Conservation (phyloP, 768 basidiomycete species). For the Collybia nuda region DNA sequence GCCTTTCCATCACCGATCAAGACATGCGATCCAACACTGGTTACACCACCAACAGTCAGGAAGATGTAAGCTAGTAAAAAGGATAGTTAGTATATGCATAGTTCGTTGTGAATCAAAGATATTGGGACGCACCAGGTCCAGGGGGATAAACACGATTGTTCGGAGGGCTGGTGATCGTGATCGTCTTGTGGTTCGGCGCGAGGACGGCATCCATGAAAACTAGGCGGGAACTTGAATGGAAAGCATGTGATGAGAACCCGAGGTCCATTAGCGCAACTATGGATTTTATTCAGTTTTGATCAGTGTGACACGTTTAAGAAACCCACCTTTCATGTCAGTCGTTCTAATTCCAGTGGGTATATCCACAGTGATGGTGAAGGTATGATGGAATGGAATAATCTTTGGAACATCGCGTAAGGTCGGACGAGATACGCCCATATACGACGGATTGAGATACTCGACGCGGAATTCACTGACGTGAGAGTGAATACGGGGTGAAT, state of each 20-base stretch:
- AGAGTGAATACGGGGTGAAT: no score
- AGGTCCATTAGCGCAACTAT: slow-evolving; percentile 39
- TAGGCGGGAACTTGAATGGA: slow-evolving; percentile 37
- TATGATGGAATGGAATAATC: slow-evolving; percentile 33
- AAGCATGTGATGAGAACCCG: slow-evolving; percentile 29
- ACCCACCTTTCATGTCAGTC: slow-evolving; percentile 22
- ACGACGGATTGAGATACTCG: slow-evolving; percentile 42
- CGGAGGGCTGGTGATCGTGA: slow-evolving; percentile 33
- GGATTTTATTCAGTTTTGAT: background rate
- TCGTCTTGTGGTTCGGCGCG: slow-evolving; percentile 25
- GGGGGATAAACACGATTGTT: slow-evolving; percentile 39
- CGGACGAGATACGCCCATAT: slow-evolving; percentile 35
- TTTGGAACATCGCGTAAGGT: slow-evolving; percentile 30
- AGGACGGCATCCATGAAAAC: slow-evolving; percentile 34
- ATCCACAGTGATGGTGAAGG: slow-evolving; percentile 30
- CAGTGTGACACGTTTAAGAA: background rate
- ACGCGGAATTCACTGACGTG: slow-evolving; percentile 39
- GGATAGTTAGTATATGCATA: slow-evolving; percentile 9
- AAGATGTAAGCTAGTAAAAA: slow-evolving; percentile 21
- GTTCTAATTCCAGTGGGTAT: slow-evolving; percentile 24
- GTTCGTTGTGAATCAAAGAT: background rate
- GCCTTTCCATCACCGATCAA: slow-evolving; percentile 36
- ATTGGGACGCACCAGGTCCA: slow-evolving; percentile 30
- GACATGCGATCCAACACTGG: slow-evolving; percentile 31
- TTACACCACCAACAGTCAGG: slow-evolving; percentile 30